Base-by-base conservation (phyloP, 768 basidiomycete genomes). In the Amanita inopinata region DNA sequence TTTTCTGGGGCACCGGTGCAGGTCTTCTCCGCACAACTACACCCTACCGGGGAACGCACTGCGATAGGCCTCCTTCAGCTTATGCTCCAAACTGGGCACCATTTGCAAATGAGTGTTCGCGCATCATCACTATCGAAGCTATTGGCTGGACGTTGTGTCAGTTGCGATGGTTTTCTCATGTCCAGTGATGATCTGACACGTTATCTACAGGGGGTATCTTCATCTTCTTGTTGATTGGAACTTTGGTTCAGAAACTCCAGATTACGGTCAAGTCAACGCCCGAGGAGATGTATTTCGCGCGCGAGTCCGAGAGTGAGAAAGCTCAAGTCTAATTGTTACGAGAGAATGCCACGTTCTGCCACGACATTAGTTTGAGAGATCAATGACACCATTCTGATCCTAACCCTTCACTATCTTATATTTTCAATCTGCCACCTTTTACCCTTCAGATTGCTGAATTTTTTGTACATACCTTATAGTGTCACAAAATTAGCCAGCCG, bases 1-100 rank as follows among this genome's bases (percentile, higher is more conserved):
- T 63, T 11, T 63, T 63, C 47, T 63, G 61, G 41, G 60, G 57
- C 9, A 55, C 52, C 14, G 58, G 59, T n/a, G 61, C 54, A 20
- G 61, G 61, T 33, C 48, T 63, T 5, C 49, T 63, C 32, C 53
- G 55, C 19, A 44, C 46, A 18, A 50, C 50, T 2, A 52, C 58
- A 0, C 60, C 60, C 1, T 63, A 54, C 49, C 46, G 53, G 27
- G 55, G 57, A 1, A 51, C 50, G 17, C 46, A 38, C 5, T 61
- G 60, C 31, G 33, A 40, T n/a, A 49, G 28, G 3, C 49, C 50
- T 12, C 47, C 37, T 10, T 38, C 47, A 17, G 35, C n/a, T 0
- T 60, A 59, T 34, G 53, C 56, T 0, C 30, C 43, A 6, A 48
- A 48, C 4, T 62, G 60, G 58, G 49, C 46, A 17, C 54, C 49